These are phyloP conservation scores for Colletotrichum sidae DNA, from an alignment of 2,329 filamentous ascomycete species.

Conservation along the genomic window DNA sequence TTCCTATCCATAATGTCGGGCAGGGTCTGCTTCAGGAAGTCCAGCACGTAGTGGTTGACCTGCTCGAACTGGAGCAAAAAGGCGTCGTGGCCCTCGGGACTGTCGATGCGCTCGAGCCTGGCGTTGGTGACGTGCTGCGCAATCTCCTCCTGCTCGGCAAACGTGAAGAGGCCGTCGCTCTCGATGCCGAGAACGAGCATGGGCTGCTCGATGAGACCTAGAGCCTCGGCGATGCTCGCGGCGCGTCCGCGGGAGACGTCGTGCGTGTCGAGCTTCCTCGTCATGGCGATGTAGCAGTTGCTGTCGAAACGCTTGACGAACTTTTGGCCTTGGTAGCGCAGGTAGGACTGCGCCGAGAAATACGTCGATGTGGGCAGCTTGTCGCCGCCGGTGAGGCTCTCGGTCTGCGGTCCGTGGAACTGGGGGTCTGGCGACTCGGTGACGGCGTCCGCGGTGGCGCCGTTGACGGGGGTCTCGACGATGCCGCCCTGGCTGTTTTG, in stretches of 20 bases:
- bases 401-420: constrained; percentile 72
- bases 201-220: constrained; percentile 87
- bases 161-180: constrained; percentile 95
- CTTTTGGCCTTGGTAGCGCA: constrained; percentile 95
- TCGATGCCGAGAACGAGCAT: constrained; percentile 94
- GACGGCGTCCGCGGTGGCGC: constrained; percentile 45
- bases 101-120: constrained; percentile 87
- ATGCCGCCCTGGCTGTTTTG: constrained; percentile 50
- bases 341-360: constrained; percentile 97
- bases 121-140: constrained; percentile 84
- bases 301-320: constrained; percentile 98
- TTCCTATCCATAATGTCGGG: constrained; percentile 87
- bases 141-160: constrained; percentile 94
- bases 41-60: constrained; percentile 88
- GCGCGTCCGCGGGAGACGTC: constrained; percentile 86
- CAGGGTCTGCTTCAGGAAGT: constrained; percentile 84
- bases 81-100: constrained; percentile 94
- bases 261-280: constrained; percentile 96
- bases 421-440: constrained; percentile 67
- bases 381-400: constrained; percentile 62
- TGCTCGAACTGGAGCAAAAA: constrained; percentile 98
- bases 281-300: constrained; percentile 99
- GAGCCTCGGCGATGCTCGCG: constrained; percentile 76
- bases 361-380: constrained; percentile 77
- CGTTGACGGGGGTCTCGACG: constrained; percentile 15